Base-by-base conservation (phyloP, 1,284 basidiomycete genomes). In the Hortiboletus rubellus region DNA sequence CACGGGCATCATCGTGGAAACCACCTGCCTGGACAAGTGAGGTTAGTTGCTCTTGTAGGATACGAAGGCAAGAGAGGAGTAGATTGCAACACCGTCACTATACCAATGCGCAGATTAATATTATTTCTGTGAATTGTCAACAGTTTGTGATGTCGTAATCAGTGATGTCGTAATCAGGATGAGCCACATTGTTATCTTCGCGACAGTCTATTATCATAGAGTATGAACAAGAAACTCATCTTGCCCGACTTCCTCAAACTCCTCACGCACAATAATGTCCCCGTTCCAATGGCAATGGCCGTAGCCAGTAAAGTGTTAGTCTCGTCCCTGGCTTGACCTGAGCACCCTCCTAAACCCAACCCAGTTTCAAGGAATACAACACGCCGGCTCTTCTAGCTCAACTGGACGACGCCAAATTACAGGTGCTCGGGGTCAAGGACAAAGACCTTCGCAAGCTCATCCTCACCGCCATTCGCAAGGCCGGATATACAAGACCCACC, bases 1-100 rank as follows among this genome's bases (percentile, higher is more conserved):
- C 56, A 93, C 91, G 40, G 75, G 82, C 67, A 97, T 96, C 76
- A 90, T 98, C 64, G 91, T 96, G 61, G 93, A 97, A 82, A 98
- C 96, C 53, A 96, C 92, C 57, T 65, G 85, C 69, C 78, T 89
- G 62, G 78, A 81, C 69, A 77, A 80, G 68, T 86, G 79, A 63
- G 31, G 47, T 46, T 17, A 31, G 55, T 53, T 47, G 50, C 22
- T 10, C 18, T 41, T 11, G 48, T 61, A 58, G 36, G 12, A 52
- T 60, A 46, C 48, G 46, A 55, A 54, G 36, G 8, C 37, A 49
- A 52, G 37, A 38, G 50, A 44, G 45, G 50, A 22, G 46, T 58
- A 54, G 60, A 68, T 46, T 45, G 55, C 56, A 59, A 43, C 55
- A 46, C 17, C 27, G 41, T 57, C 49, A 27, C 46, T 66, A 69